Evolutionary conservation across 2,329 filamentous ascomycete genomes (phyloP), one percentile per base, ranked within the genome.

Genomic region (Setomelanomma holmii): DNA sequence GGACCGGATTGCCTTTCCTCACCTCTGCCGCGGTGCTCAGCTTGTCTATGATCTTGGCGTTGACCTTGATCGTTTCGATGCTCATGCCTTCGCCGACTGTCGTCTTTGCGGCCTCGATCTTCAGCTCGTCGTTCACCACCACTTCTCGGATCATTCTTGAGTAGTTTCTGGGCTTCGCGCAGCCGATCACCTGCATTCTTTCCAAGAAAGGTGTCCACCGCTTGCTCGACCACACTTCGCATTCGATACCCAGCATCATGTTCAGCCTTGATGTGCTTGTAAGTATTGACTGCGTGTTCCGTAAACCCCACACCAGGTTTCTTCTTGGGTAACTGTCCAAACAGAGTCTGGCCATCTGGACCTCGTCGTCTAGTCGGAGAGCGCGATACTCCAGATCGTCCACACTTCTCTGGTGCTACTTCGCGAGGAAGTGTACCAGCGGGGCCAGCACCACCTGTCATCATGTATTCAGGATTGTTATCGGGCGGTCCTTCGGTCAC

Each of bases 191-290:
- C 51, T 24, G 5, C 34, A 17, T 41, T 56, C 35, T 47, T 60
- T 8, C 50, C 42, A 45, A 47, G 49, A 24, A 40, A 46, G 7
- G 21, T 55, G 27, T 59, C 51, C 2, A 61, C 14, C 4, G 33
- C 45, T 21, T 62, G 60, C 45, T 67, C 60, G 7, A 59, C 33
- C 14, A 48, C 38, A 0, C 60, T 56, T 21, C 48, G 64, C 2
- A 23, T 34, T 3, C 64, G 51, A 24, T 51, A 36, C 14, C 63
- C 56, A 10, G 51, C 47, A 4, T 64, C 59, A 21, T 63, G 61
- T 34, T 63, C 61, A 3, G 58, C 60, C 22, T 61, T 60, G 20
- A 66, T 58, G 27, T 70, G 65, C 16, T 51, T 51, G n/a, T 63
- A 62, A 2, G 60, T 63, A 1, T 61, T 58, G 46, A 53, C 54